Percentiles rank a stretch among this genome's conserved stretches.
These are phyloP conservation scores for Vigna angularis DNA, from an alignment of 306 rosid genomes.

Conservation along the genomic window DNA sequence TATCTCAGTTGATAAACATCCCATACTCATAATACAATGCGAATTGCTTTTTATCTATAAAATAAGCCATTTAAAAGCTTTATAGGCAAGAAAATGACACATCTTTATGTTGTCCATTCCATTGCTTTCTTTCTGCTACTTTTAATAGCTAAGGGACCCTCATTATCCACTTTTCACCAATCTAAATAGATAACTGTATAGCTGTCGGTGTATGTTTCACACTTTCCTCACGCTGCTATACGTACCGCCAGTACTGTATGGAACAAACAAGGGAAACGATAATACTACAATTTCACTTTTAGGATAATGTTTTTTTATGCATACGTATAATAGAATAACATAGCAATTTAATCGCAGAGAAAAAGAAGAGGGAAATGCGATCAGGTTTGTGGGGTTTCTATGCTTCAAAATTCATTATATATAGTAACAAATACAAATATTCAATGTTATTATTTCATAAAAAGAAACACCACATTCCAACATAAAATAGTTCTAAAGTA, in stretches of 20 bases:
- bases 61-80: constrained; percentile 18
- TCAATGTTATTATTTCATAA: background rate
- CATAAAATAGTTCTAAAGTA: background rate
- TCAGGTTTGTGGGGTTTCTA: constrained; percentile 2
- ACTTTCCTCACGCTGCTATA: background rate
- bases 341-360: background rate
- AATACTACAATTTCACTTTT: background rate
- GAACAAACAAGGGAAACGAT: background rate
- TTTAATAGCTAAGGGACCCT: background rate
- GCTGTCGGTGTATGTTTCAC: background rate
- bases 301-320: background rate
- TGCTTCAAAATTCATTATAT: background rate
- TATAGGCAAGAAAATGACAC: background rate
- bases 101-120: background rate
- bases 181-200: background rate
- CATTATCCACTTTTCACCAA: background rate
- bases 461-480: background rate
- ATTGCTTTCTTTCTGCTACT: background rate
- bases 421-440: background rate
- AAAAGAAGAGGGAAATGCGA: background rate
- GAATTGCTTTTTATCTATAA: background rate
- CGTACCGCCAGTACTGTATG: background rate
- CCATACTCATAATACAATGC: background rate
- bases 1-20: no score
- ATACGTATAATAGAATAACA: background rate